Evolutionary conservation across 805 yeast genomes (phyloP).

Genomic region (Saccharomycopsis sp.): DNA sequence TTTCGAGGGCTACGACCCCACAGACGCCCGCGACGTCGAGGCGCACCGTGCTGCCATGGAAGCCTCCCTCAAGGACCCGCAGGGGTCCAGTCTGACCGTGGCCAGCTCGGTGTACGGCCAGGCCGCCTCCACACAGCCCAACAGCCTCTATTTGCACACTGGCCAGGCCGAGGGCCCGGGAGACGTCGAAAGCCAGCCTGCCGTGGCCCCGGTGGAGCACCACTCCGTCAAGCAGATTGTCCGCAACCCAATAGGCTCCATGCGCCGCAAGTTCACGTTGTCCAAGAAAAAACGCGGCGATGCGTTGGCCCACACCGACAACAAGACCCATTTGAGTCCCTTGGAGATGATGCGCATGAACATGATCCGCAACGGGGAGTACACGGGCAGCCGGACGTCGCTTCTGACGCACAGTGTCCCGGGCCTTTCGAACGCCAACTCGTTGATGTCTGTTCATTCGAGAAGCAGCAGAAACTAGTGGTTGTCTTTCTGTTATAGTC

Average conservation of each 20-base stretch:
- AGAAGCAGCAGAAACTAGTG: conserved; percentile 12
- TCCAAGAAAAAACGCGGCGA: conserved; percentile 3
- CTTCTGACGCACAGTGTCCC: conserved; percentile 42
- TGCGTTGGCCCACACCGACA: not conserved
- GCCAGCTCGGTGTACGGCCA: not conserved
- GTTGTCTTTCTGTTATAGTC: no score
- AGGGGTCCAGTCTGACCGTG: no score
- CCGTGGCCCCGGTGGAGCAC: not conserved
- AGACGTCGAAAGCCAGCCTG: conserved; percentile 22
- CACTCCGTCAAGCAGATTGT: conserved; percentile 15
- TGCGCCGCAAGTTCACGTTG: conserved; percentile 17
- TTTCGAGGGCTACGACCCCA: conserved; percentile 46
- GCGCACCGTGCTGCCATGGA: conserved; percentile 18
- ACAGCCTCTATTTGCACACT: not conserved
- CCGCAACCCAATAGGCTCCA: conserved; percentile 20
- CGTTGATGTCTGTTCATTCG: conserved; percentile 28
- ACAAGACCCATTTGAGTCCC: conserved; percentile 5
- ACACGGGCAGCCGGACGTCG: conserved; percentile 26
- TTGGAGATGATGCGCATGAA: conserved; percentile 16
- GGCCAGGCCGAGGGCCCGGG: conserved; percentile 2
- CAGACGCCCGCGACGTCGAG: conserved; percentile 22
- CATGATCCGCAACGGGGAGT: conserved; percentile 20
- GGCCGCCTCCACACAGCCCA: not conserved
- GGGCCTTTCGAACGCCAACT: conserved; percentile 44
- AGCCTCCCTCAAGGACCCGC: not conserved